Conservation (phyloP, 2,329 filamentous ascomycete genomes). For the Scedosporium minutisporum region DNA sequence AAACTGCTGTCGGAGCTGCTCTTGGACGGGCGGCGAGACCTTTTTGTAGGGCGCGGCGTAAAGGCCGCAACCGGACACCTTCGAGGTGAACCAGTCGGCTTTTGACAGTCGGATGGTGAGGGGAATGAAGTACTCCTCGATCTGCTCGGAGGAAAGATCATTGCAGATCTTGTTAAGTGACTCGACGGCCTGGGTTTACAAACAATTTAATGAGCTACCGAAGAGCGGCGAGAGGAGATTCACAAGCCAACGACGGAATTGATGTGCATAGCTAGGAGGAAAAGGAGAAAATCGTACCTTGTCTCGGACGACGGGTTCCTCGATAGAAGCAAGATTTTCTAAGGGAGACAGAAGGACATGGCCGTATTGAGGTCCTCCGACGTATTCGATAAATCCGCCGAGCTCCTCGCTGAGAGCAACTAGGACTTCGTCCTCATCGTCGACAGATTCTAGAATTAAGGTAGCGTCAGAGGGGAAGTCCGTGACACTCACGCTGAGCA, state of each 20-base stretch:
- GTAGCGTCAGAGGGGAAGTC: slow-evolving; percentile 10
- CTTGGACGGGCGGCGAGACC: slow-evolving; percentile 78
- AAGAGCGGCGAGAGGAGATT: background rate
- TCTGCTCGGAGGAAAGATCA: slow-evolving; percentile 80
- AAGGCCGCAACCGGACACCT: slow-evolving; percentile 93
- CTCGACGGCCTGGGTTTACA: slow-evolving; percentile 68
- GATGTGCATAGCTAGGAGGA: background rate
- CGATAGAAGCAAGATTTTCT: slow-evolving; percentile 96
- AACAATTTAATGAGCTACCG: background rate
- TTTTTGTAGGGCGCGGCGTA: slow-evolving; percentile 92
- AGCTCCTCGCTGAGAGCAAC: slow-evolving; percentile 96
- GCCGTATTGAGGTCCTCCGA: slow-evolving; percentile 85
- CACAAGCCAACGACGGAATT: background rate
- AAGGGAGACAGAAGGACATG: slow-evolving; percentile 94
- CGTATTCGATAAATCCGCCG: slow-evolving; percentile 93
- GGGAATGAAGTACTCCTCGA: slow-evolving; percentile 96
- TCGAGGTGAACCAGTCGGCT: slow-evolving; percentile 99
- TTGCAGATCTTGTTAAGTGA: slow-evolving; percentile 99
- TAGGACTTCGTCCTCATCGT: slow-evolving; percentile 97
- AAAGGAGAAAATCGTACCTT: slow-evolving; percentile 55
- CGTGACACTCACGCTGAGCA: background rate
- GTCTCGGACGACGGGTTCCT: slow-evolving; percentile 93
- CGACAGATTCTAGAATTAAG: slow-evolving; percentile 71
- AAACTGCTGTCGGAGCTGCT: slow-evolving; percentile 86
- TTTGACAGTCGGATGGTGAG: slow-evolving; percentile 93